Conservation (phyloP, 2,329 filamentous ascomycete species). For the Pseudogymnoascus sp. region DNA sequence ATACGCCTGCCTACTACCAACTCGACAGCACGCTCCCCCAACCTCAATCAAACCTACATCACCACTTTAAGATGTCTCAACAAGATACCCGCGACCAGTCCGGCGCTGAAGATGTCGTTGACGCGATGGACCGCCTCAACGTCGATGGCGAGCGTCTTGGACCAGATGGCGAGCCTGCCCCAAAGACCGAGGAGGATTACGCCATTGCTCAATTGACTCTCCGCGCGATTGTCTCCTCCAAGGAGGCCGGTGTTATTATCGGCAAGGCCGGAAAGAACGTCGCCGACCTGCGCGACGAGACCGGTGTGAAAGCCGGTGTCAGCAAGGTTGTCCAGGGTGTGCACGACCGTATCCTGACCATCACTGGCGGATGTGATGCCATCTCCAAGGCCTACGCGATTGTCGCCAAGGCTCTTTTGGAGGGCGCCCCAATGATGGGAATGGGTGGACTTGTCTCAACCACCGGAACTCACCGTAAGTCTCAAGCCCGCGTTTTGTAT, state of each 20-base stretch:
- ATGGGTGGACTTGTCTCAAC: slow-evolving; percentile 86
- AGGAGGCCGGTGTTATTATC: slow-evolving; percentile 98
- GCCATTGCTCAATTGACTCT: slow-evolving; percentile 86
- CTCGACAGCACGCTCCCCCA: neutral
- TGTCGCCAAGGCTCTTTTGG: slow-evolving; percentile 82
- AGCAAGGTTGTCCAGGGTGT: slow-evolving; percentile 98
- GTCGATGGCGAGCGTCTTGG: slow-evolving; percentile 48
- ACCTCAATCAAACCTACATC: slow-evolving; percentile 7
- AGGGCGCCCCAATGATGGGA: slow-evolving; percentile 88
- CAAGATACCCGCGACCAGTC: slow-evolving; percentile 25
- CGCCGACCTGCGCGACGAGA: slow-evolving; percentile 92
- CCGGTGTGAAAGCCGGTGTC: slow-evolving; percentile 93
- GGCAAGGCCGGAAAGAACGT: slow-evolving; percentile 98
- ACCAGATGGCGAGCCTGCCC: slow-evolving; percentile 67
- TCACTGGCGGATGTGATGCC: slow-evolving; percentile 80
- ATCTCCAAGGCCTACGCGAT: slow-evolving; percentile 89
- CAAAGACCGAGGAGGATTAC: slow-evolving; percentile 96
- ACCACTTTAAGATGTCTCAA: slow-evolving; percentile 23
- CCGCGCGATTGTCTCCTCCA: slow-evolving; percentile 95
- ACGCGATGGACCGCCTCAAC: slow-evolving; percentile 58
- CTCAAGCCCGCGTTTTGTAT: slow-evolving; percentile 17
- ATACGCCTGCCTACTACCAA: neutral
- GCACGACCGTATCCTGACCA: slow-evolving; percentile 92
- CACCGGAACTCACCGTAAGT: slow-evolving; percentile 91
- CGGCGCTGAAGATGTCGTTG: slow-evolving; percentile 44